These are phyloP conservation scores for Stropharia rugosoannulata DNA, from an alignment of 768 basidiomycete species.

Conservation along the genomic window DNA sequence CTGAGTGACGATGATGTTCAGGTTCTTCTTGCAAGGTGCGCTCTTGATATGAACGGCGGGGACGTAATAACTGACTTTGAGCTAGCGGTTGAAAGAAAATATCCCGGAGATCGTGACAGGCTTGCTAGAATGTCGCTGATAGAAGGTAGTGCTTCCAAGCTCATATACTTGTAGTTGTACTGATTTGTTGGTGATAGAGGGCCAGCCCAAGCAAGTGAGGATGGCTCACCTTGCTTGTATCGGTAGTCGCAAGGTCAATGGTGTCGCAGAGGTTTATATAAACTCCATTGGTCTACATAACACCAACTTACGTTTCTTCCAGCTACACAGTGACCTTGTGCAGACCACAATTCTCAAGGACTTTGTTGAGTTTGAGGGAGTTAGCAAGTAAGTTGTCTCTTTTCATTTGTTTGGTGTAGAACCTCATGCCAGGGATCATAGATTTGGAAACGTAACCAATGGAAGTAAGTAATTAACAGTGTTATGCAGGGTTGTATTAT, in stretches of 20 bases:
- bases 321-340: conserved; percentile 90
- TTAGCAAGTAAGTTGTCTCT: conserved; percentile 61
- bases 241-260: conserved; percentile 86
- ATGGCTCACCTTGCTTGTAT: conserved; percentile 94
- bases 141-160: conserved; percentile 51
- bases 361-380: conserved; percentile 90
- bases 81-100: conserved; percentile 82
- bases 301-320: neutral
- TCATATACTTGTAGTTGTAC: neutral
- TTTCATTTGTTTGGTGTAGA: neutral
- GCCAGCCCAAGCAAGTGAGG: conserved; percentile 79
- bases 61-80: neutral
- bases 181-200: conserved; percentile 51
- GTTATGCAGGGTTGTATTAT: neutral
- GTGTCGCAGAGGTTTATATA: conserved; percentile 79
- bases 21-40: conserved; percentile 71
- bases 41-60: neutral
- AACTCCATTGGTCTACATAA: neutral
- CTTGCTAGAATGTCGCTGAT: conserved; percentile 89
- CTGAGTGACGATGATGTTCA: conserved; percentile 6
- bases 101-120: conserved; percentile 82
- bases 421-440: conserved; percentile 16
- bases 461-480: conserved; percentile 60
- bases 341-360: conserved; percentile 82
- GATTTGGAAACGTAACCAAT: conserved; percentile 91